Evolutionary conservation across 768 basidiomycete species (phyloP), one percentile per base, ranked within the genome.

Genomic region (Tylopilus subfusipes): DNA sequence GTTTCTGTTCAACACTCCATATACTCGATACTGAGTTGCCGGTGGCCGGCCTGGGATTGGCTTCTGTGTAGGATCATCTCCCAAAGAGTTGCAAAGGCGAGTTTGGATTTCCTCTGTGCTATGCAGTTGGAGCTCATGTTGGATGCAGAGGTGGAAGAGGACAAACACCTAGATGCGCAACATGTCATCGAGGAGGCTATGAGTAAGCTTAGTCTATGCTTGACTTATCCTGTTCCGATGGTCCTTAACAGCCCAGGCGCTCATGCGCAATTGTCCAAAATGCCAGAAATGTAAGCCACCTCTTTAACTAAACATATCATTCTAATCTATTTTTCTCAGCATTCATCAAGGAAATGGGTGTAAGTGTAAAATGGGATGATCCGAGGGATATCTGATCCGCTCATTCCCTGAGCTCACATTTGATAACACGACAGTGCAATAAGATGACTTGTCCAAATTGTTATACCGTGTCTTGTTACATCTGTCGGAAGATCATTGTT

Each of bases 171-270:
- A 16, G 84, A 91, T 68, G 84, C 81, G 13, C 78, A 84, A 51
- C 93, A 95, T 72, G 68, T 78, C 2, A 78, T 97, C 27, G 94
- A 97, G 66, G 94, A 97, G 65, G 94, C 93, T 3, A 97, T 97
- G 94, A 91, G 90, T 88, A 40, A 42, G 65, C 29, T 2, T 29
- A 10, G 79, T 72, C 8, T 33, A 44, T 50, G 24, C 27, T n/a
- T 29, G 48, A 16, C 39, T 2, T 42, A 25, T 31, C 9, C 30
- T 38, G 18, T 39, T 34, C 39, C 52, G 33, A 59, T 61, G 19
- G 57, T 43, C 5, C 9, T 29, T 43, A 55, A 12, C 51, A 90
- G 89, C 90, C 31, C 77, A 78, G 42, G 93, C 93, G 4, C 73
- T 95, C 13, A 88, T 93, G 83, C 81, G 93, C 34, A 87, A 84